Base-by-base conservation (phyloP, 371 early-diverging fungal genomes). In the Mucor irregularis region DNA sequence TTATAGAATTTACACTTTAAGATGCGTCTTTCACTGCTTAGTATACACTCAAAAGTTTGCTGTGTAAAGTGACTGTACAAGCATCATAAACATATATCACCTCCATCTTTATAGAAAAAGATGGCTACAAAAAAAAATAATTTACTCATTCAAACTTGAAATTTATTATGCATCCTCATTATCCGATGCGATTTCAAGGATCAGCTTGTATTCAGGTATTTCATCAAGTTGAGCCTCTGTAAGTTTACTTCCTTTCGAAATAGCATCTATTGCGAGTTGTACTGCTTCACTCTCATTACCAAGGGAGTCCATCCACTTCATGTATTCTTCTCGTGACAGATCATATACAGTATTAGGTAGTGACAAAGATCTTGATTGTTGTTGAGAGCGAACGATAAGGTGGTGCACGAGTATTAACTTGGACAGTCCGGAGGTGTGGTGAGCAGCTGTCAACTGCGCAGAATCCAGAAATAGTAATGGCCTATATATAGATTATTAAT, bases 261-360 rank as follows among this genome's bases (percentile, higher is more conserved):
- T 63, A 2, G 73, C 69, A 48, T 68, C 68, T 11, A 66, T 19
- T 10, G 64, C 68, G 13, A 74, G 61, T 34, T 68, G 63, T 2
- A 71, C 61, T 5, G 67, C 68, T 47, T 86, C 84, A 19, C 43
- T 58, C n/a, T 78, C 76, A 26, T 24, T 39, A 11, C 59, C 45
- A 44, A 82, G 83, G 7, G 64, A 56, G 24, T 83, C 82, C 53
- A 85, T 69, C 86, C 86, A 88, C 1, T 76, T 73, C 56, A 82
- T 80, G 49, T 88, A 88, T 44, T 84, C 83, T 26, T 66, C 51
- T 46, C 83, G 77, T 3, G 78, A 71, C 73, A 83, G 72, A 42
- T 75, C 77, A 61, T 73, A 84, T 5, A 75, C 62, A 5, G 59
- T 62, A 48, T 74, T 69, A 2, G 88, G 88, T 10, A 83, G 56